Conservation (phyloP, 257 asterid genomes). For the Nicotiana otophora region DNA sequence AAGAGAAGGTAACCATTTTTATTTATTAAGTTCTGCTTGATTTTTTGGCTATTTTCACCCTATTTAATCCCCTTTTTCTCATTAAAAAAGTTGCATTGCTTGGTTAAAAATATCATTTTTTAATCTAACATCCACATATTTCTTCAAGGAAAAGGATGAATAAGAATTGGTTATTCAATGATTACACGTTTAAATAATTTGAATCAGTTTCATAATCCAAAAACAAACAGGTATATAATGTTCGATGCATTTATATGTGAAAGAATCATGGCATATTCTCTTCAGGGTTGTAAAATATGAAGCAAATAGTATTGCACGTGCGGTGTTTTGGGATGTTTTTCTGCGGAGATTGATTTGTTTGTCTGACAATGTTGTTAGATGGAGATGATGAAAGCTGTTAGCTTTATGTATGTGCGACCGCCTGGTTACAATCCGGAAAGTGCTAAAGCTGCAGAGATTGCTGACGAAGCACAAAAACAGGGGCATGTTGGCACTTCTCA, state of each 20-base stretch:
- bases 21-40: not conserved
- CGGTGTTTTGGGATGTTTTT: not conserved
- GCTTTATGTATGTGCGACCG: conserved; percentile 96
- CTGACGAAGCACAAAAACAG: conserved; percentile 47
- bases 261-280: not conserved
- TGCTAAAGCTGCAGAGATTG: conserved; percentile 93
- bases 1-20: conserved; percentile 64
- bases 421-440: conserved; percentile 98
- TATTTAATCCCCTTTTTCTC: not conserved
- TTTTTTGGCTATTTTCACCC: not conserved
- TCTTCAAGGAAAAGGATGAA: not conserved
- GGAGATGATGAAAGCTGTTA: conserved; percentile 97
- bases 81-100: not conserved
- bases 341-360: not conserved
- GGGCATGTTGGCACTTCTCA: conserved; percentile 25
- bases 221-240: not conserved
- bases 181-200: not conserved
- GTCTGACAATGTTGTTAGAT: conserved; percentile 40
- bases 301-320: not conserved
- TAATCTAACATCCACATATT: not conserved
- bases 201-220: not conserved
- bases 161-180: not conserved
- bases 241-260: not conserved
- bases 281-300: not conserved
- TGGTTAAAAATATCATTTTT: not conserved